Evolutionary conservation across 2,329 filamentous ascomycete genomes (phyloP).

Genomic region (Aspergillus ochraceus): DNA sequence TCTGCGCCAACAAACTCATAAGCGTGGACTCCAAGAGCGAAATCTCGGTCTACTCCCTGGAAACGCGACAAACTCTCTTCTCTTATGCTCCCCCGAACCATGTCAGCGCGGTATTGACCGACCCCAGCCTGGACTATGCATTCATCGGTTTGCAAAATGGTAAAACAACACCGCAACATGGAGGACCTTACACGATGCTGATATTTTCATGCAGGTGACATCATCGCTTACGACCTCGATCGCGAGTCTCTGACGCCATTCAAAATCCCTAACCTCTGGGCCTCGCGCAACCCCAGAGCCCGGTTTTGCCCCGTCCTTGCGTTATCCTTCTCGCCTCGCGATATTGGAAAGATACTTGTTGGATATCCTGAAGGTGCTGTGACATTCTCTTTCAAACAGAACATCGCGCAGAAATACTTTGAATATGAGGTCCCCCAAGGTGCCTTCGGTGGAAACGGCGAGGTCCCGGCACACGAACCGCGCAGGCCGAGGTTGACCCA

Average conservation of each 20-base stretch:
- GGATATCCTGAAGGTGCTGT: slow-evolving; percentile 88
- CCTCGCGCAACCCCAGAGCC: slow-evolving; percentile 66
- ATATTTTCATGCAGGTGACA: slow-evolving; percentile 57
- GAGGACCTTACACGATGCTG: background rate
- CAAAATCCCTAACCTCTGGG: slow-evolving; percentile 85
- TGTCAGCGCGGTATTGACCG: slow-evolving; percentile 72
- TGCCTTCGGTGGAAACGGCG: slow-evolving; percentile 74
- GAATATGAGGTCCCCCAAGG: slow-evolving; percentile 79
- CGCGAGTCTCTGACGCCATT: slow-evolving; percentile 74
- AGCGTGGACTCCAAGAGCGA: slow-evolving; percentile 86
- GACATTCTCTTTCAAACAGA: slow-evolving; percentile 93
- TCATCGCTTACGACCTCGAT: slow-evolving; percentile 92
- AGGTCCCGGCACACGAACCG: slow-evolving; percentile 60
- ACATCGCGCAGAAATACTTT: slow-evolving; percentile 73
- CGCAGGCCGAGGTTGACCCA: slow-evolving; percentile 76
- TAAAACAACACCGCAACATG: slow-evolving; percentile 21
- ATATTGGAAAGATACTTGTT: slow-evolving; percentile 87
- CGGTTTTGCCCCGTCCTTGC: slow-evolving; percentile 68
- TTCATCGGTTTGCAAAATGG: slow-evolving; percentile 78
- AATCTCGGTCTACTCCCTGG: slow-evolving; percentile 77
- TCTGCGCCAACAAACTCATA: slow-evolving; percentile 81
- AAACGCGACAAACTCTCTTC: slow-evolving; percentile 64
- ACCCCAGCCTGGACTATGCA: slow-evolving; percentile 91
- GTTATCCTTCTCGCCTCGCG: slow-evolving; percentile 82
- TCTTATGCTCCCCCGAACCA: slow-evolving; percentile 75